Evolutionary conservation across 2,329 filamentous ascomycete genomes (phyloP).

Genomic region (Colletotrichum sp.): DNA sequence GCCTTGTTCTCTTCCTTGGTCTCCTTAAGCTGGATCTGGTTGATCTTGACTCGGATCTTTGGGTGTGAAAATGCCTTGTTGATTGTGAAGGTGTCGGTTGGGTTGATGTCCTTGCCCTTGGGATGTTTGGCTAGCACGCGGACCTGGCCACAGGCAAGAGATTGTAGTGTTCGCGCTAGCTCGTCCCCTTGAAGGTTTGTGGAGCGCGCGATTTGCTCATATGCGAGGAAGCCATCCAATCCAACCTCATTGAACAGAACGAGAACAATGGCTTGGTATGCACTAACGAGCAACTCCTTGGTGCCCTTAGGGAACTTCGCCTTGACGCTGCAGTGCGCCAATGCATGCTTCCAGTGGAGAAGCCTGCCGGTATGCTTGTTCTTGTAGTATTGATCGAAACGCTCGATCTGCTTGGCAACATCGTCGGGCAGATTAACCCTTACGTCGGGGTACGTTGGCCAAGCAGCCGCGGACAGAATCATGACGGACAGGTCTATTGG

Average conservation of each 20-base stretch:
- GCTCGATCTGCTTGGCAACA: constrained; percentile 76
- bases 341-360: constrained; percentile 88
- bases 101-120: constrained; percentile 79
- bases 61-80: constrained; percentile 79
- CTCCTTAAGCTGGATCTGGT: constrained; percentile 97
- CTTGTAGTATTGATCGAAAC: constrained; percentile 87
- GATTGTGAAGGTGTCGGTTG: constrained; percentile 83
- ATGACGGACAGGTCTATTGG: constrained; percentile 81
- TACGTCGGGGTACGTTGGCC: constrained; percentile 87
- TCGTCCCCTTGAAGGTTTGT: constrained; percentile 80
- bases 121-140: constrained; percentile 86
- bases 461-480: constrained; percentile 88
- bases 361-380: constrained; percentile 87
- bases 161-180: constrained; percentile 89
- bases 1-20: constrained; percentile 94
- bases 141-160: constrained; percentile 88
- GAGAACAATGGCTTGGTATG: constrained; percentile 90
- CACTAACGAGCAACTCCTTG: constrained; percentile 90
- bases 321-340: constrained; percentile 89
- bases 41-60: constrained; percentile 95
- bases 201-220: constrained; percentile 74
- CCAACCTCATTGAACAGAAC: constrained; percentile 83
- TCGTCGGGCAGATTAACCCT: constrained; percentile 75
- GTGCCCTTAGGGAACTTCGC: constrained; percentile 79
- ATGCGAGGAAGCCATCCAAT: constrained; percentile 69